phyloP scores from a whole-genome alignment of 1,139 yeast species.

The Magnusiomyces tetraspermus region DNA sequence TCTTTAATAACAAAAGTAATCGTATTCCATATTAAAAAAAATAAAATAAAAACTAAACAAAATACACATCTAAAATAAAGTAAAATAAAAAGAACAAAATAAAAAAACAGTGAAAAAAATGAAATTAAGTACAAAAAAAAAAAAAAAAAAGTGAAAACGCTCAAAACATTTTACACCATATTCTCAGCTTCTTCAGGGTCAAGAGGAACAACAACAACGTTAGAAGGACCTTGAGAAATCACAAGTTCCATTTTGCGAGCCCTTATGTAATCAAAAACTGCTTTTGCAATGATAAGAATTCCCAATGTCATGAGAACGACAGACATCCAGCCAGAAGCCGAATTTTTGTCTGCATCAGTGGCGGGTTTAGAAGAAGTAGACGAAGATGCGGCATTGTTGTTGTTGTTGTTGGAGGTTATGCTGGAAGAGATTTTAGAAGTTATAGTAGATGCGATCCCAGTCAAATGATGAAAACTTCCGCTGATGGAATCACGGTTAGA shows the following conservation, averaged over 20 bases:
- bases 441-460: not conserved
- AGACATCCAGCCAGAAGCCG: conserved; percentile 32
- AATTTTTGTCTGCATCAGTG: conserved; percentile 13
- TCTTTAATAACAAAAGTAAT: no score
- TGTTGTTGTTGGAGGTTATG: conserved; percentile 20
- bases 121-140: not conserved
- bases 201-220: not conserved
- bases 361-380: conserved; percentile 9
- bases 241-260: conserved; percentile 69
- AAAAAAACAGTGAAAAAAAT: not conserved
- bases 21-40: no score
- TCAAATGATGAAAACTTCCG: conserved; percentile 20
- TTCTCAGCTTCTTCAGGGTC: not conserved
- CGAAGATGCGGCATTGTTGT: conserved; percentile 14
- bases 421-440: conserved; percentile 32
- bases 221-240: conserved; percentile 28
- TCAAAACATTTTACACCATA: not conserved
- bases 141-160: not conserved
- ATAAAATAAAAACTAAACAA: no score
- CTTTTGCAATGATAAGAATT: conserved; percentile 50
- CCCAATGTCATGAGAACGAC: conserved; percentile 62
- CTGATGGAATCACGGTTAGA: conserved; percentile 28
- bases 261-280: conserved; percentile 58
- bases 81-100: no score
- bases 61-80: no score